These are phyloP conservation scores for Epicoccum sorghinum DNA, from an alignment of 2,329 filamentous ascomycete genomes.

Conservation along the genomic window DNA sequence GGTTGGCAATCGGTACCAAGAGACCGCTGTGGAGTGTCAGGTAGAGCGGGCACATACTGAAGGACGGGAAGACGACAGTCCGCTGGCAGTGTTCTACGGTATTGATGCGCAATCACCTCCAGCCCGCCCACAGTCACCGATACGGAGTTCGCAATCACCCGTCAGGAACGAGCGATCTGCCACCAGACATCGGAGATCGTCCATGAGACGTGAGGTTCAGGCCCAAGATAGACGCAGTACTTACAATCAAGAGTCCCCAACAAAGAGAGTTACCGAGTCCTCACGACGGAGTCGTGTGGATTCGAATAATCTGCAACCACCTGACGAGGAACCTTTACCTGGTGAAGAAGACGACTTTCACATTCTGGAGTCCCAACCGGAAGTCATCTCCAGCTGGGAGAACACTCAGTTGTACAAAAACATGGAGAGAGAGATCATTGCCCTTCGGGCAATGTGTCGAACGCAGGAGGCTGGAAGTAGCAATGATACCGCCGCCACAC, in stretches of 20 bases:
- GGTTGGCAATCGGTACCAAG: no score
- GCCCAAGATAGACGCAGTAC: not conserved
- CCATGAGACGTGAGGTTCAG: not conserved
- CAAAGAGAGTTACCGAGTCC: not conserved
- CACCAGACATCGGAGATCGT: not conserved
- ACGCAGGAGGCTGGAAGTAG: slow-evolving; percentile 1
- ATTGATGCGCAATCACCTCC: not conserved
- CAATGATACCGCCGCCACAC: slow-evolving; percentile 2
- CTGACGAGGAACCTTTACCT: not conserved
- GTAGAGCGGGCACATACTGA: not conserved
- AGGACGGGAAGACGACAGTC: not conserved
- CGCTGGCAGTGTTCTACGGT: slow-evolving; percentile 6
- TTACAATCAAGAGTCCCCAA: not conserved
- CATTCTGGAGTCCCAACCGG: not conserved
- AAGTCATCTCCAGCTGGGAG: slow-evolving; percentile 1
- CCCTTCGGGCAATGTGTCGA: slow-evolving; percentile 12
- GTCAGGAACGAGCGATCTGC: not conserved
- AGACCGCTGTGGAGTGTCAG: no score
- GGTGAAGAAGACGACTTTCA: slow-evolving; percentile 15
- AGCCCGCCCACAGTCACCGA: not conserved
- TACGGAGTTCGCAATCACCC: not conserved
- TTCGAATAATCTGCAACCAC: not conserved
- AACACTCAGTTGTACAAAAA: slow-evolving; percentile 13
- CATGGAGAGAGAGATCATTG: slow-evolving; percentile 10
- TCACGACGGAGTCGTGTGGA: not conserved